These are phyloP conservation scores for Aspergillus sclerotialis DNA, from an alignment of 2,329 filamentous ascomycete species.

Conservation along the genomic window DNA sequence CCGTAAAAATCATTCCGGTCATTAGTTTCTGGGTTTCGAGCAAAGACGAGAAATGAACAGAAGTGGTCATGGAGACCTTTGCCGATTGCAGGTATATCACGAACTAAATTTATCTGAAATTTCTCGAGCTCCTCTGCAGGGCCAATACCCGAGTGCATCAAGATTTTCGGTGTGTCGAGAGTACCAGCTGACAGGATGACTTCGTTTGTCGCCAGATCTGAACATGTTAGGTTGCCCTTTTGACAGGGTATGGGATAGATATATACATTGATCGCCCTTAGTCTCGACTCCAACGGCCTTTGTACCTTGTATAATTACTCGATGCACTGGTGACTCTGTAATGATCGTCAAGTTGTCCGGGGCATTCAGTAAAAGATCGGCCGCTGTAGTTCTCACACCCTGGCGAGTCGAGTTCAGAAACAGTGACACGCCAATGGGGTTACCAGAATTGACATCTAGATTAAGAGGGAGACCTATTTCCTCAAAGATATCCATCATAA, in stretches of 20 bases:
- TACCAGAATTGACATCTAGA: slow-evolving; percentile 51
- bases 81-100: slow-evolving; percentile 37
- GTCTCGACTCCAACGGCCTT: slow-evolving; percentile 41
- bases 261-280: slow-evolving; percentile 34
- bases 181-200: slow-evolving; percentile 35
- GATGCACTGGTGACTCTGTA: slow-evolving; percentile 43
- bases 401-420: slow-evolving; percentile 44
- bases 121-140: slow-evolving; percentile 34
- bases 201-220: slow-evolving; percentile 30
- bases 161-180: slow-evolving; percentile 34
- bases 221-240: not conserved
- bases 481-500: slow-evolving; percentile 43
- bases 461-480: slow-evolving; percentile 45
- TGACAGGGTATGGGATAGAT: not conserved
- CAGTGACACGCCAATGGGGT: slow-evolving; percentile 51
- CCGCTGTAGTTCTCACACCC: slow-evolving; percentile 45
- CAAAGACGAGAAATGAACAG: not conserved
- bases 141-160: slow-evolving; percentile 45
- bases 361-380: slow-evolving; percentile 39
- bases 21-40: not conserved
- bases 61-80: slow-evolving; percentile 19
- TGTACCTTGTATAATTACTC: slow-evolving; percentile 41
- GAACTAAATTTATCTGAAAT: slow-evolving; percentile 36
- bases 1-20: slow-evolving; percentile 1
- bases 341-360: slow-evolving; percentile 49